Base-by-base conservation (phyloP, 177 flowering plant species). In the Vitis hybrid region DNA sequence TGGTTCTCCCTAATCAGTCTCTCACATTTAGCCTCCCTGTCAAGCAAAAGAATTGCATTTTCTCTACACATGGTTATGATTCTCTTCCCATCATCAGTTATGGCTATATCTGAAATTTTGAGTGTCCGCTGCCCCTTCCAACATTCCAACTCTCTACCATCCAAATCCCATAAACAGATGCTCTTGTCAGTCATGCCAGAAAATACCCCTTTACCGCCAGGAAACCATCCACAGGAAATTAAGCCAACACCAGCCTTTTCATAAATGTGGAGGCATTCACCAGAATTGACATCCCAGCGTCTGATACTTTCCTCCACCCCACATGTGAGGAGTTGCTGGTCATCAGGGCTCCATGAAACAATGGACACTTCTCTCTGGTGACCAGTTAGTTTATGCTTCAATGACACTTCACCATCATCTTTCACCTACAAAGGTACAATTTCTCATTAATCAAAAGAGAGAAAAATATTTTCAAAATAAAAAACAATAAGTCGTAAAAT, bases 211-310 rank as follows among this genome's bases (percentile, higher is more conserved):
- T 77, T 85, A 1, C 97, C 94, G 74, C 89, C 89, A 26, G 96
- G 94, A 62, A 82, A 82, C 99, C 99, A 95, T 59, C 84, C 94
- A 72, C 99, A 93, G 10, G 98, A 90, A 50, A 90, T 73, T 20
- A 80, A 56, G 59, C 91, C 86, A 29, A 82, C 45, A 26, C 87
- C 90, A 62, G 64, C 22, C 66, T 91, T 95, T 68, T 90, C 96
- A 72, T 91, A 91, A 33, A 85, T 70, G 61, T 78, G 84, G 50
- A 89, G 87, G 79, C 97, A 93, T 72, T 86, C 80, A 71, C 99
- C 99, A 58, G 96, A 79, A 66, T 18, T n/a, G 64, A 85, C 89
- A 79, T 93, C 92, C 99, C 98, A 95, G 14, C 90, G 84, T 58
- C 93, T 80, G 64, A 95, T 72, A 53, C 64, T 79, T 76, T 91